A percentile compares a stretch with the other conserved stretches of the same genome.
Evolutionary conservation across 2,329 filamentous ascomycete species (phyloP).

Genomic region (Tricladium varicosporioides): DNA sequence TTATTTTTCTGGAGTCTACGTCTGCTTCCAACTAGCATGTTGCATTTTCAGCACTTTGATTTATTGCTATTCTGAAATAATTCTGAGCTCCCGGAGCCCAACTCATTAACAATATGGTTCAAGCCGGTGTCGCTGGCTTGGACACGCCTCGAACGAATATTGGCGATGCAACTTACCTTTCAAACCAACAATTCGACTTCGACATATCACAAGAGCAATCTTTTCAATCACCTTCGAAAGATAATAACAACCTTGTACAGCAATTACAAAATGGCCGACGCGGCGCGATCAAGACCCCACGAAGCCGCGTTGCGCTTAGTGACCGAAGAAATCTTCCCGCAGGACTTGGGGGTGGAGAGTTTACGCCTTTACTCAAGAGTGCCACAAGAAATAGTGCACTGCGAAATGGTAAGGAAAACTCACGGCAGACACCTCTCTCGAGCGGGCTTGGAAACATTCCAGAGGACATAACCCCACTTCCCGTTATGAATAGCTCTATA

Average conservation of each 20-base stretch:
- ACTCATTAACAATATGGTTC: slow-evolving; percentile 52
- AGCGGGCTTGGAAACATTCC: slow-evolving; percentile 60
- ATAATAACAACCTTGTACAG: slow-evolving; percentile 71
- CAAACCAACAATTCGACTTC: slow-evolving; percentile 60
- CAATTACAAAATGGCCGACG: slow-evolving; percentile 67
- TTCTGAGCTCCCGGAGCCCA: slow-evolving; percentile 21
- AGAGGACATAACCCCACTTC: slow-evolving; percentile 72
- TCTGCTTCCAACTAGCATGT: slow-evolving; percentile 20
- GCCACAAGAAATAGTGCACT: slow-evolving; percentile 70
- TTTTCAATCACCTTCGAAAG: slow-evolving; percentile 77
- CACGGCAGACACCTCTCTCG: slow-evolving; percentile 66
- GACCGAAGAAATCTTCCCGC: slow-evolving; percentile 70
- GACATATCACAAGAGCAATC: slow-evolving; percentile 87
- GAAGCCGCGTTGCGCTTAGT: slow-evolving; percentile 64
- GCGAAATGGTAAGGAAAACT: slow-evolving; percentile 62
- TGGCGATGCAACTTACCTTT: slow-evolving; percentile 81
- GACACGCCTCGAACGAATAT: slow-evolving; percentile 84
- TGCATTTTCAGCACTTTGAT: slow-evolving; percentile 24
- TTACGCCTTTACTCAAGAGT: slow-evolving; percentile 88
- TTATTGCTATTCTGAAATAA: slow-evolving; percentile 18
- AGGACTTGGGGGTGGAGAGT: slow-evolving; percentile 67
- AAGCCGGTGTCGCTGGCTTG: slow-evolving; percentile 62
- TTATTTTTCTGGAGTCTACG: slow-evolving; percentile 29
- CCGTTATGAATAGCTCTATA: slow-evolving; percentile 70
- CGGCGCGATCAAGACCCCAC: slow-evolving; percentile 65